Conservation (phyloP, 2,329 filamentous ascomycete genomes). For the Blumeriella jaapii region DNA sequence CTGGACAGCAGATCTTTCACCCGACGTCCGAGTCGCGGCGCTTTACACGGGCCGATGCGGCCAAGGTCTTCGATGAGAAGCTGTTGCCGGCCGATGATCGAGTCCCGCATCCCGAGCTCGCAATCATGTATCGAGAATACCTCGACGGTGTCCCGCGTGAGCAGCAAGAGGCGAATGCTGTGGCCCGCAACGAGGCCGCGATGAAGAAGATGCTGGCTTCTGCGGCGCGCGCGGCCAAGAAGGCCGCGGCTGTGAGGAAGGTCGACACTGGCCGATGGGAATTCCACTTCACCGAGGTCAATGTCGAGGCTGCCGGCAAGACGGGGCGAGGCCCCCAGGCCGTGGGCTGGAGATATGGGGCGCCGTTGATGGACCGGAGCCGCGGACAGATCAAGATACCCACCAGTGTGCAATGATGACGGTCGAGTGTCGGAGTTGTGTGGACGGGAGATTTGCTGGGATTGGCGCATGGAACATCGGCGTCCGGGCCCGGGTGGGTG, state of each 20-base stretch:
- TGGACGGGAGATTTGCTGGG: constrained; percentile 7
- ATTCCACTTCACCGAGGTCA: constrained; percentile 50
- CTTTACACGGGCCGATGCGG: constrained; percentile 55
- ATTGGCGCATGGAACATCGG: constrained; percentile 4
- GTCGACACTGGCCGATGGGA: constrained; percentile 42
- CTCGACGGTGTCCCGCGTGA: constrained; percentile 28
- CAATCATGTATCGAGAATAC: constrained; percentile 41
- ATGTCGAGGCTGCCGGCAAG: constrained; percentile 43
- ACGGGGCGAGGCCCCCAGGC: constrained; percentile 40
- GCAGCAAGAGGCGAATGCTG: constrained; percentile 20
- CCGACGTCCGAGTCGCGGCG: constrained; percentile 51
- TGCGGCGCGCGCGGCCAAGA: constrained; percentile 28
- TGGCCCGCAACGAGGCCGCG: constrained; percentile 21
- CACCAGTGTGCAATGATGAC: constrained; percentile 37
- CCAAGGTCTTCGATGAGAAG: constrained; percentile 48
- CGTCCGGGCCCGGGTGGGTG: constrained; percentile 5
- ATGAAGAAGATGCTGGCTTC: constrained; percentile 33
- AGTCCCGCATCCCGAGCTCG: constrained; percentile 51
- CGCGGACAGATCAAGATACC: constrained; percentile 58
- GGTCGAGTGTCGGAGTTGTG: constrained; percentile 7
- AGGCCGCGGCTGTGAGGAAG: constrained; percentile 33
- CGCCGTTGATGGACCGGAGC: constrained; percentile 49
- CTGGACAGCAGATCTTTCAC: constrained; percentile 53
- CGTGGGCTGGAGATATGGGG: constrained; percentile 53
- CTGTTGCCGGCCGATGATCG: constrained; percentile 50